Percentiles rank a stretch among this genome's conserved stretches.
phyloP scores from a whole-genome alignment of 805 yeast genomes.

The Barnettozyma pratensis region DNA sequence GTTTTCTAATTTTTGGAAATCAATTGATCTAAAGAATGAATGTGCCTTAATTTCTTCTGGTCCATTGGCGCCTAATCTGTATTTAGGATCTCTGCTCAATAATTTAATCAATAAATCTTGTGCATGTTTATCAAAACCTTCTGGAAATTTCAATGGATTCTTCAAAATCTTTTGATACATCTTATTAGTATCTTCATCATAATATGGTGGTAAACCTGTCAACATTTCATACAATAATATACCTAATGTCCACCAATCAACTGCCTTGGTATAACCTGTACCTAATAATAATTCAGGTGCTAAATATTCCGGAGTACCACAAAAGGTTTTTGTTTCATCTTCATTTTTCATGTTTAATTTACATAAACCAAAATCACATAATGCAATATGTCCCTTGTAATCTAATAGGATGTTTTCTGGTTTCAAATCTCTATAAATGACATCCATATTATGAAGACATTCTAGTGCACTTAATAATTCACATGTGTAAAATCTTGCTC shows the following conservation, averaged over 20 bases:
- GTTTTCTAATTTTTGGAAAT: constrained; percentile 77
- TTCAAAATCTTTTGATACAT: constrained; percentile 93
- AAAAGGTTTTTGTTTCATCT: constrained; percentile 87
- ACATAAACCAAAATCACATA: constrained; percentile 96
- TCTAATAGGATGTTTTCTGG: constrained; percentile 94
- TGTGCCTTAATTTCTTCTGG: constrained; percentile 82
- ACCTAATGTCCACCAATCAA: constrained; percentile 99
- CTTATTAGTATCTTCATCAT: constrained; percentile 85
- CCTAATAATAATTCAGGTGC: constrained; percentile 92
- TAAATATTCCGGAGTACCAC: constrained; percentile 97
- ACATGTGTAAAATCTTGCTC: constrained; percentile 91
- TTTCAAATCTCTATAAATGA: constrained; percentile 90
- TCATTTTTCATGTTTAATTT: constrained; percentile 89
- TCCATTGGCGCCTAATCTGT: constrained; percentile 73
- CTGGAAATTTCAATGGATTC: constrained; percentile 86
- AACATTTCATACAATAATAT: constrained; percentile 92
- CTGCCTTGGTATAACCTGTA: constrained; percentile 91
- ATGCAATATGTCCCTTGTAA: constrained; percentile 95
- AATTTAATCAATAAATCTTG: constrained; percentile 71
- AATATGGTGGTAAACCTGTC: constrained; percentile 95
- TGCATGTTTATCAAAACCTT: constrained; percentile 80
- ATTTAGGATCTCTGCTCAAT: constrained; percentile 78
- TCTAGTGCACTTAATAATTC: constrained; percentile 92
- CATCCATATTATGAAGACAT: constrained; percentile 83
- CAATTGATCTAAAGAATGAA: constrained; percentile 81